These are phyloP conservation scores for Sextonia rubra DNA, from an alignment of 164 flowering plant genomes.

Conservation along the genomic window DNA sequence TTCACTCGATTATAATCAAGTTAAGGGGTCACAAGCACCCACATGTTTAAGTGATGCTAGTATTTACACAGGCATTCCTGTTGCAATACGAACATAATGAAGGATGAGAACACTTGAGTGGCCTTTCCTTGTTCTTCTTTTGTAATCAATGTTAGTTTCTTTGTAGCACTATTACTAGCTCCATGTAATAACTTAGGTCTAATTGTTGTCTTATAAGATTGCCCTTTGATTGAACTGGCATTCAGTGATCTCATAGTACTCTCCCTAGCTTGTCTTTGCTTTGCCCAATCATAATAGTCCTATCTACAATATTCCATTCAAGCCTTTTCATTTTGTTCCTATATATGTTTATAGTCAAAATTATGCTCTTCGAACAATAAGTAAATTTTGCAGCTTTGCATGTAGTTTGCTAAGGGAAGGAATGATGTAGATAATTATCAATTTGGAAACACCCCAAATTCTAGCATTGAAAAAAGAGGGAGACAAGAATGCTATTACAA, in stretches of 20 bases:
- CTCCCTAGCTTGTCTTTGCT: too few relatives aligned
- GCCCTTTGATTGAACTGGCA: too few relatives aligned
- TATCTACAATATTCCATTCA: too few relatives aligned
- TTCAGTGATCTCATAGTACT: too few relatives aligned
- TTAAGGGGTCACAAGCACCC: too few relatives aligned
- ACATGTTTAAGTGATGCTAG: neutral
- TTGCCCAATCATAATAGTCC: too few relatives aligned
- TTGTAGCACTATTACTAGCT: too few relatives aligned
- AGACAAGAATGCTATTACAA: slow-evolving; percentile 47
- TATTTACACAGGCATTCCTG: neutral
- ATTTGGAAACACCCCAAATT: slow-evolving; percentile 60
- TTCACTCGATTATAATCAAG: neutral
- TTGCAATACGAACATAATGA: neutral
- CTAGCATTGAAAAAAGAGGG: slow-evolving; percentile 59
- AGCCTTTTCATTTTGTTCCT: too few relatives aligned
- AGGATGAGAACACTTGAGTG: neutral
- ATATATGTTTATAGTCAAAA: neutral
- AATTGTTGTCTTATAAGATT: too few relatives aligned
- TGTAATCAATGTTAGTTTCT: neutral
- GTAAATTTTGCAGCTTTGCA: slow-evolving; percentile 55
- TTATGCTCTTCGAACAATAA: slow-evolving; percentile 17
- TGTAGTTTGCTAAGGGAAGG: slow-evolving; percentile 95
- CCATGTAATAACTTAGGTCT: too few relatives aligned
- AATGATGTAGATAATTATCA: slow-evolving; percentile 80
- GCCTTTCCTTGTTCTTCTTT: neutral